A percentile compares a stretch with the other conserved stretches of the same genome.
Evolutionary conservation across 768 basidiomycete genomes (phyloP).

Genomic region (Boletus tomentosulus): DNA sequence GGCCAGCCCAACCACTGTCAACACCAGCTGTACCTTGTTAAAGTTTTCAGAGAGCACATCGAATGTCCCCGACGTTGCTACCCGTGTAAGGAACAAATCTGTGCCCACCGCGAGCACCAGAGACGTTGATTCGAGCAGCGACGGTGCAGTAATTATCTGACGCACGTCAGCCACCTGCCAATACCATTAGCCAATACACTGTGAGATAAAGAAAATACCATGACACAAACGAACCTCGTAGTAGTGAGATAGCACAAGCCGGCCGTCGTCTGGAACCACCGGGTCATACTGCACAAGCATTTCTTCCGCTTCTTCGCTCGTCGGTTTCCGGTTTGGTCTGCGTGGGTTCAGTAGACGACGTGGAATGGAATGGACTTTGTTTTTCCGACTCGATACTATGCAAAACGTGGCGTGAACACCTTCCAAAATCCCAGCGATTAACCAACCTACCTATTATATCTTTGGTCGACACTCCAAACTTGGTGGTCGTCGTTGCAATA

Average conservation of each 20-base stretch:
- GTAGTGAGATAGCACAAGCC: slow-evolving; percentile 51
- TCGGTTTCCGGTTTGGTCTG: slow-evolving; percentile 71
- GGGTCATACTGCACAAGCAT: slow-evolving; percentile 83
- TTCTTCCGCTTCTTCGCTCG: slow-evolving; percentile 78
- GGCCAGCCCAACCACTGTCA: slow-evolving; percentile 70
- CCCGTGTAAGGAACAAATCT: slow-evolving; percentile 84
- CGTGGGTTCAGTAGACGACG: slow-evolving; percentile 78
- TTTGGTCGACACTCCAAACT: slow-evolving; percentile 82
- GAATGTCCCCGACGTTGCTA: slow-evolving; percentile 85
- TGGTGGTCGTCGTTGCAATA: slow-evolving; percentile 73
- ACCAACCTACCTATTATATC: slow-evolving; percentile 71
- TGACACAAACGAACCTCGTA: slow-evolving; percentile 40
- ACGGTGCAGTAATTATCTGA: slow-evolving; percentile 71
- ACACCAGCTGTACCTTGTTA: slow-evolving; percentile 86
- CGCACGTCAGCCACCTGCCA: slow-evolving; percentile 63
- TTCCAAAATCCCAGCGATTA: background rate
- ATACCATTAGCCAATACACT: background rate
- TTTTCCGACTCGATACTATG: slow-evolving; percentile 70
- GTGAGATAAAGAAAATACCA: slow-evolving; percentile 10
- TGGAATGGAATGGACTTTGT: slow-evolving; percentile 73
- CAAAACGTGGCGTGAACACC: background rate
- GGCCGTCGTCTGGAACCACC: slow-evolving; percentile 64
- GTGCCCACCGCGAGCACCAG: slow-evolving; percentile 82
- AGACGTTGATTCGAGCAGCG: slow-evolving; percentile 89
- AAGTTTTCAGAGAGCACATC: slow-evolving; percentile 90